Conservation (phyloP, 2,329 filamentous ascomycete genomes). For the Cordyceps cicadae region DNA sequence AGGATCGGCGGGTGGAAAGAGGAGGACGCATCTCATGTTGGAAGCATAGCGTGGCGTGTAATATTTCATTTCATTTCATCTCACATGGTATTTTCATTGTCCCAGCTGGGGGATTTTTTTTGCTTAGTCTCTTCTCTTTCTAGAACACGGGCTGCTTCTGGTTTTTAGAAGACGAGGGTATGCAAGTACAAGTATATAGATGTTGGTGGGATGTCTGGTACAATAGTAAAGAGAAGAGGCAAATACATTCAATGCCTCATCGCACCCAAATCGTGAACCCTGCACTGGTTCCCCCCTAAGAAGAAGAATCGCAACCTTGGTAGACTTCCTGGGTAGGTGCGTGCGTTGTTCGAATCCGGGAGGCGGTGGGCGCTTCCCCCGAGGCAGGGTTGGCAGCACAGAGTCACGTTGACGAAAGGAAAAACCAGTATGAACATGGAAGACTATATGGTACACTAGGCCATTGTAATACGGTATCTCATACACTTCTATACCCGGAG, state of each 20-base stretch:
- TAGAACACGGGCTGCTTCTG: not conserved
- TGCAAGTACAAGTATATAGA: not conserved
- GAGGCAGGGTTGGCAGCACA: not conserved
- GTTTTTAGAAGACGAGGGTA: not conserved
- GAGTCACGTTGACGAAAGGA: not conserved
- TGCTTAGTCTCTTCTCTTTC: not conserved
- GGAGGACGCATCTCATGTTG: not conserved
- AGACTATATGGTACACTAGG: slow-evolving; percentile 48
- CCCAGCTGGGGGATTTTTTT: not conserved
- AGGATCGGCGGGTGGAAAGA: not conserved
- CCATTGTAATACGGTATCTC: slow-evolving; percentile 41
- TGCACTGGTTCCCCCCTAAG: too few species aligned
- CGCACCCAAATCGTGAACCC: too few species aligned
- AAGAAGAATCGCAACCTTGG: too few species aligned
- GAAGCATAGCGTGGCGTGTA: slow-evolving; percentile 23
- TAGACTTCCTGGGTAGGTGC: too few species aligned
- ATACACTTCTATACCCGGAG: slow-evolving; percentile 47
- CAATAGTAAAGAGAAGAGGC: not conserved
- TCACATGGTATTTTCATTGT: not conserved
- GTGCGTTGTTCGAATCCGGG: not conserved
- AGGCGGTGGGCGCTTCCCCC: not conserved
- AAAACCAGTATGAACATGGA: slow-evolving; percentile 29
- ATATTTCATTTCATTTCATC: not conserved
- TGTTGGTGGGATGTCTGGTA: not conserved
- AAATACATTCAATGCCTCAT: not conserved